A percentile compares a stretch with the other conserved stretches of the same genome.
Evolutionary conservation across 2,329 filamentous ascomycete genomes (phyloP).

Genomic region (Bipolaris oryzae): DNA sequence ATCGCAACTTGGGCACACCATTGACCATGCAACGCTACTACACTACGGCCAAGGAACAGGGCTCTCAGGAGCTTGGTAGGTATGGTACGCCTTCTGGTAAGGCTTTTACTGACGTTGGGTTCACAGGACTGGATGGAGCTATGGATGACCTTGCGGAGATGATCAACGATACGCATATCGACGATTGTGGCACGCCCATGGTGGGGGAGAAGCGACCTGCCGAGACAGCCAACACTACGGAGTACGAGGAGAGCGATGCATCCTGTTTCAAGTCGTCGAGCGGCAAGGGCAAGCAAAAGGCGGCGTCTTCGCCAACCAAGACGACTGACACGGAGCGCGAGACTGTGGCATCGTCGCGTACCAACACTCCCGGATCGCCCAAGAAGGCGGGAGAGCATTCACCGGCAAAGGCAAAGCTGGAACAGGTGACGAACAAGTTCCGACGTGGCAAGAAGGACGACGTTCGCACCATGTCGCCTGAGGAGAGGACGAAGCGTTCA

Average conservation of each 20-base stretch:
- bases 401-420: constrained; percentile 55
- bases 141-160: constrained; percentile 48
- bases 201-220: constrained; percentile 12
- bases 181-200: constrained; percentile 16
- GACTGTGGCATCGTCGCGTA: constrained; percentile 30
- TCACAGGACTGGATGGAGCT: constrained; percentile 47
- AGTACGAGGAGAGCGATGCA: constrained; percentile 30
- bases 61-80: constrained; percentile 12
- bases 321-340: constrained; percentile 18
- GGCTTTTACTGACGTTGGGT: constrained; percentile 31
- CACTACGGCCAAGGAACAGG: constrained; percentile 30
- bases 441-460: constrained; percentile 48
- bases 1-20: constrained; percentile 28
- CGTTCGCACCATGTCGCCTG: constrained; percentile 43
- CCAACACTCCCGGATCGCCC: constrained; percentile 36
- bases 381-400: constrained; percentile 49
- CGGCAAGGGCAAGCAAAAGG: constrained; percentile 43
- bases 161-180: constrained; percentile 25
- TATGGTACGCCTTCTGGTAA: constrained; percentile 19
- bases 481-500: constrained; percentile 44
- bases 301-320: constrained; percentile 32
- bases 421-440: constrained; percentile 55
- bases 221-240: constrained; percentile 6
- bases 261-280: constrained; percentile 42
- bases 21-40: constrained; percentile 36